Percentiles rank a stretch among this genome's conserved stretches.
These are phyloP conservation scores for Diplodia sapinea DNA, from an alignment of 2,329 filamentous ascomycete genomes.

Conservation along the genomic window DNA sequence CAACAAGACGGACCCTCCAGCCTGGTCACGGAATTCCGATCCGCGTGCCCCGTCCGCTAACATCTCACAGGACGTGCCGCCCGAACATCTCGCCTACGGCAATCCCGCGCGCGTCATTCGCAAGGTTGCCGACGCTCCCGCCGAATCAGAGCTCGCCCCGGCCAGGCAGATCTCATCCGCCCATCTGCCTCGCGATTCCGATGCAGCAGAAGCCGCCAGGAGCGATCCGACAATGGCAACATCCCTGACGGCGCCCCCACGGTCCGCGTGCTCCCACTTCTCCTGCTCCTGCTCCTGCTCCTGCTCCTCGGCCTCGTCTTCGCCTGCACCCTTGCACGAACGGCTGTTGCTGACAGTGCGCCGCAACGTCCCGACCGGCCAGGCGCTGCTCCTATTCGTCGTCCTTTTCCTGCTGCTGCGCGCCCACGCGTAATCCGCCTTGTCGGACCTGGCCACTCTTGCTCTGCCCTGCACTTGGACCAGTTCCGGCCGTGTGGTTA, in stretches of 20 bases:
- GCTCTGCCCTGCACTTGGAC: not conserved
- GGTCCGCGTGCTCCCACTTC: not conserved
- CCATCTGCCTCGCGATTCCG: conserved; percentile 19
- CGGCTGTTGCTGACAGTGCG: not conserved
- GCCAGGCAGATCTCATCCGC: conserved; percentile 22
- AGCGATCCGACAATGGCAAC: conserved; percentile 8
- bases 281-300: not conserved
- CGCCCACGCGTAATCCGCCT: not conserved
- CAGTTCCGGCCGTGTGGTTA: conserved; percentile 15
- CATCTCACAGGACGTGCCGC: conserved; percentile 29
- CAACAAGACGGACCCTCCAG: conserved; percentile 1
- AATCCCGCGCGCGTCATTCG: conserved; percentile 29
- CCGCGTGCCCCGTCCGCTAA: conserved; percentile 25
- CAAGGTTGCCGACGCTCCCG: not conserved
- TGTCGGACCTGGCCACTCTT: not conserved
- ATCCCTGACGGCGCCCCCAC: not conserved
- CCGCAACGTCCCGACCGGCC: too few relatives aligned
- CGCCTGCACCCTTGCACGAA: not conserved
- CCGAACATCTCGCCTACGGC: conserved; percentile 27
- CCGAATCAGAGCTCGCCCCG: conserved; percentile 13
- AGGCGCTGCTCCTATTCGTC: not conserved
- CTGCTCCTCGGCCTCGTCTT: not conserved
- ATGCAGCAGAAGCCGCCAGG: conserved; percentile 17
- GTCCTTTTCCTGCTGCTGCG: not conserved
- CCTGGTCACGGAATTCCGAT: conserved; percentile 26